These are phyloP conservation scores for Dryas integrifolia DNA, from an alignment of 331 rosid genomes.

Conservation along the genomic window DNA sequence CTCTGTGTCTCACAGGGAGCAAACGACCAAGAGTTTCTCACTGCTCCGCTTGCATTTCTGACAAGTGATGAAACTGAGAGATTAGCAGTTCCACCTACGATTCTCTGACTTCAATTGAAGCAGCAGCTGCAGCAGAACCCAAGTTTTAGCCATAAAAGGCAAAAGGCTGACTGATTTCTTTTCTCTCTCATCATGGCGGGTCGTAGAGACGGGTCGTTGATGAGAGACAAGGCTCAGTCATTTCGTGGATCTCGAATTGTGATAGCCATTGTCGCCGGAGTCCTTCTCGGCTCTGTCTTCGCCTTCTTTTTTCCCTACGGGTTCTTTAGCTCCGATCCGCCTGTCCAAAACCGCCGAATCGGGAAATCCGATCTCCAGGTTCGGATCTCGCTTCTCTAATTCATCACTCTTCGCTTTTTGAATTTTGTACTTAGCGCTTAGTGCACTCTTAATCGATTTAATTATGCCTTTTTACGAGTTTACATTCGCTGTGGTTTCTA, in stretches of 20 bases:
- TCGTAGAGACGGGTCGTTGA: slow-evolving; percentile 64
- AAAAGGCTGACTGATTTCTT: background rate
- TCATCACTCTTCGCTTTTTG: background rate
- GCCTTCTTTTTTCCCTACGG: slow-evolving; percentile 64
- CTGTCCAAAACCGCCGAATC: slow-evolving; percentile 38
- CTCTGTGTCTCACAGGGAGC: background rate
- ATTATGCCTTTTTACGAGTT: background rate
- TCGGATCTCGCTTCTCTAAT: slow-evolving; percentile 3
- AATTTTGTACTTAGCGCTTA: background rate
- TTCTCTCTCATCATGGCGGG: slow-evolving; percentile 47
- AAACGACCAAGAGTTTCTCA: background rate
- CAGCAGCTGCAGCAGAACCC: background rate
- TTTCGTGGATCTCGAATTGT: slow-evolving; percentile 51
- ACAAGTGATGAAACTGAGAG: background rate
- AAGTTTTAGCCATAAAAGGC: background rate
- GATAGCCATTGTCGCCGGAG: slow-evolving; percentile 54
- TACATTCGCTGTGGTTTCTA: background rate
- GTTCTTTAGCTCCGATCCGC: slow-evolving; percentile 40
- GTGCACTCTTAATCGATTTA: background rate
- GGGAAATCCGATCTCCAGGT: slow-evolving; percentile 55
- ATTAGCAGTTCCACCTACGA: background rate
- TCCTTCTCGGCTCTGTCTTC: slow-evolving; percentile 59
- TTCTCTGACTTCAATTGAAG: background rate
- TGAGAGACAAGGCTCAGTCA: slow-evolving; percentile 60
- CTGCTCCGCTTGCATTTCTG: background rate